Conservation (phyloP, 495 filamentous ascomycete genomes). For the Trichocladium antarcticum region DNA sequence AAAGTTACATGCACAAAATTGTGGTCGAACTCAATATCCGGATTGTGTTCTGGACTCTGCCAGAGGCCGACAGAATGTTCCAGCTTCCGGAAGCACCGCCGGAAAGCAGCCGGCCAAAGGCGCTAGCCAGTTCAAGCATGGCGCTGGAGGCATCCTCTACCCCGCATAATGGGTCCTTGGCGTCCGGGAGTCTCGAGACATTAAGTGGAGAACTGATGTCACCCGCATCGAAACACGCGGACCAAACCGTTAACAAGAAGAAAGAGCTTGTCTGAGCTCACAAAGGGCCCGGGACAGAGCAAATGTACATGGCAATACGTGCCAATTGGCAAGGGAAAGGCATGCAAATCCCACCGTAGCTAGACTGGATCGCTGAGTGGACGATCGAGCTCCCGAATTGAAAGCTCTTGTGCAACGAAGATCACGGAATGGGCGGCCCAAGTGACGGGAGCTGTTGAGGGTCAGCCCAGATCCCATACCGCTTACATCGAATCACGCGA, state of each 20-base stretch:
- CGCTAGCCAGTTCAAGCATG: constrained; percentile 18
- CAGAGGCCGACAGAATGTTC: neutral
- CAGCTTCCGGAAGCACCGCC: neutral
- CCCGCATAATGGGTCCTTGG: constrained; percentile 18
- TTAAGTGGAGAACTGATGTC: constrained; percentile 21
- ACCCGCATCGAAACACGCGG: constrained; percentile 10
- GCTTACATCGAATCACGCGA: constrained; percentile 27
- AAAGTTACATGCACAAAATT: too few relatives aligned
- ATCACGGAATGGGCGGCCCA: constrained; percentile 11
- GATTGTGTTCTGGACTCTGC: too few relatives aligned
- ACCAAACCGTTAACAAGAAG: neutral
- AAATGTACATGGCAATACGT: neutral
- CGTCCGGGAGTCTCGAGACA: constrained; percentile 15
- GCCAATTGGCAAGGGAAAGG: constrained; percentile 17
- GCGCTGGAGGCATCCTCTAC: constrained; percentile 17
- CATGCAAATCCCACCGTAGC: constrained; percentile 11
- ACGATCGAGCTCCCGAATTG: neutral
- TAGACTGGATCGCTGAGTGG: constrained; percentile 13
- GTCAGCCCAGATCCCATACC: constrained; percentile 20
- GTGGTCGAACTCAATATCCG: too few relatives aligned
- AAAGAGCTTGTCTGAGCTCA: neutral
- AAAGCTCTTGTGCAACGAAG: neutral
- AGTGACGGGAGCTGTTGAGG: neutral
- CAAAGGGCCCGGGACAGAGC: constrained; percentile 7
- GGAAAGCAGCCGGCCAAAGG: neutral